Base-by-base conservation (phyloP, 768 basidiomycete species). In the Atractiella rhizophila region DNA sequence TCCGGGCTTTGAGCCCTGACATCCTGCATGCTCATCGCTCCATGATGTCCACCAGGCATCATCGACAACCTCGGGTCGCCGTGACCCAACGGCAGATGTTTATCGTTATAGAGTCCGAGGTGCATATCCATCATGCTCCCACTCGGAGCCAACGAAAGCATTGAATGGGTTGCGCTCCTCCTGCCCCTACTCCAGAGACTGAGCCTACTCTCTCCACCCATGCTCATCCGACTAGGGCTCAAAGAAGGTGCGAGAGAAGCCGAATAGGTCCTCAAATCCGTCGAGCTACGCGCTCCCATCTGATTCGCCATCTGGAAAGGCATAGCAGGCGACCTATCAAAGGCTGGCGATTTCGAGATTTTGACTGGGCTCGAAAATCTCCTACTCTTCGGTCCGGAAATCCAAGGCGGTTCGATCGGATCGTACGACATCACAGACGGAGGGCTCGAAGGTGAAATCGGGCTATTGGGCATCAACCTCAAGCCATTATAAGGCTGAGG, bases 161-260 rank as follows among this genome's bases (percentile, higher is more conserved):
- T 47, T 5, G 43, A 45, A 18, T 40, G 36, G 4, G 39, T 30
- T 10, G 42, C 48, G 30, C 43, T 42, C 38, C 50, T 40, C 37
- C 39, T 33, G 6, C 36, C 47, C 5, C 36, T 38, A 9, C 32
- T 44, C 37, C 42, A 49, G 18, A 56, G 51, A 12, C 44, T 39
- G 35, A 73, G 69, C 16, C 85, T 69, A 56, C 83, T 69, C 28
- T 83, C 75, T 45, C 77, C 76, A 51, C 85, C 82, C 7, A 83
- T 74, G 39, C 82, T 77, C 66, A 85, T 72, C 3, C 80, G 80
- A 48, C 79, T 83, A 57, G 82, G 76, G n/a, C n/a, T n/a, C n/a
- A n/a, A n/a, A n/a, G n/a, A n/a, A n/a, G n/a, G n/a, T n/a, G n/a
- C n/a, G n/a, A n/a, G n/a, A n/a, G n/a, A n/a, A n/a, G n/a, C n/a